Percentiles rank a stretch among this genome's conserved stretches.
Evolutionary conservation across 179 eudicot genomes (phyloP).

Genomic region (Drosera spatulata): DNA sequence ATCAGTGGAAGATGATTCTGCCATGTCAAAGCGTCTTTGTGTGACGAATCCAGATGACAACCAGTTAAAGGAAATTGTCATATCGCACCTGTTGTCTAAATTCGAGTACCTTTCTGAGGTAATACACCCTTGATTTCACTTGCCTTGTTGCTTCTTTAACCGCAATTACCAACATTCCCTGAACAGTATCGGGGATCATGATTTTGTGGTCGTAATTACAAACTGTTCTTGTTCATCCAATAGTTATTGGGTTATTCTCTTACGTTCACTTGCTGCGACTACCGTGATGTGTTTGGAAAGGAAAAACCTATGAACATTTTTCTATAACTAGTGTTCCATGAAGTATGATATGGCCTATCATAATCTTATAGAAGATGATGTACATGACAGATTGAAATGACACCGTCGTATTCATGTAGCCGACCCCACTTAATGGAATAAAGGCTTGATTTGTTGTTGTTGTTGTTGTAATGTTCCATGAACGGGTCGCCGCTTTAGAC

Average conservation of each 20-base stretch:
- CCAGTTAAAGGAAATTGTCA: constrained; percentile 48
- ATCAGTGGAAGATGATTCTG: constrained; percentile 59
- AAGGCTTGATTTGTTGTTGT: no score
- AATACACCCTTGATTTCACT: constrained; percentile 7
- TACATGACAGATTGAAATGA: constrained; percentile 5
- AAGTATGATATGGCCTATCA: constrained; percentile 11
- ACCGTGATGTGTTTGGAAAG: no score
- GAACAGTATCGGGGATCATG: neutral
- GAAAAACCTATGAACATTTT: no score
- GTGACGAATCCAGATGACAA: constrained; percentile 35
- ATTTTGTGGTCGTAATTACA: no score
- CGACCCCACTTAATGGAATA: no score
- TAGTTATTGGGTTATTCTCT: neutral
- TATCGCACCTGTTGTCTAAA: constrained; percentile 37
- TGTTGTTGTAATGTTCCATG: no score
- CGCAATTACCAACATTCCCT: constrained; percentile 1
- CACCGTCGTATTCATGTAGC: constrained; percentile 7
- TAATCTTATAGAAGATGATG: no score
- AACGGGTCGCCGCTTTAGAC: no score
- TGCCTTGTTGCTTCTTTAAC: neutral
- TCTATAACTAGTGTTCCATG: no score
- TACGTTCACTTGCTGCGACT: no score
- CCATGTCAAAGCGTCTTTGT: constrained; percentile 48
- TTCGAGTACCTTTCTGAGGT: constrained; percentile 66
- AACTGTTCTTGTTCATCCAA: no score